phyloP scores from a whole-genome alignment of 768 basidiomycete species.

The Leccinum olivaceopallidum region DNA sequence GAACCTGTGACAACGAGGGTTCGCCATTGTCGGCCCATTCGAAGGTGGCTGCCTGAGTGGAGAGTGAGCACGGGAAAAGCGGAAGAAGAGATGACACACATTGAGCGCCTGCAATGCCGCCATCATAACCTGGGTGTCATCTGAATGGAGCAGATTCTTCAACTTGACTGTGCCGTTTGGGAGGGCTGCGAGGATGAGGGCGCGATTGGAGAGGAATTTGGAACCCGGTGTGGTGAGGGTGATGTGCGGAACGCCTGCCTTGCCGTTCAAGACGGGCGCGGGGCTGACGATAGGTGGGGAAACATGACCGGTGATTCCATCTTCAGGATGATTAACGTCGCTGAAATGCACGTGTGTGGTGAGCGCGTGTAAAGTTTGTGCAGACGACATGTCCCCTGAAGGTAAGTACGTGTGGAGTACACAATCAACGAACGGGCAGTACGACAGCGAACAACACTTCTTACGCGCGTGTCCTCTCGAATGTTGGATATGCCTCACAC shows the following conservation, averaged over 20 bases:
- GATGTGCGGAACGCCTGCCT: conserved; percentile 31
- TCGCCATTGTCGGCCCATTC: conserved; percentile 97
- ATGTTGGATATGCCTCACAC: no score
- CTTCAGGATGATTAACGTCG: no score
- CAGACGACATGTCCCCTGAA: no score
- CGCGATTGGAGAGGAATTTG: conserved; percentile 95
- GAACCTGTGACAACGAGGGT: conserved; percentile 81
- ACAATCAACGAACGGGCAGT: no score
- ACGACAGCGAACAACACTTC: no score
- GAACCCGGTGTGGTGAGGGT: conserved; percentile 94
- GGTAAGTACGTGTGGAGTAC: no score
- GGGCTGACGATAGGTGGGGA: conserved; percentile 2
- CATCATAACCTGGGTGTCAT: conserved; percentile 99
- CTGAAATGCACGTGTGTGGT: no score
- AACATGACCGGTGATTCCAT: neutral
- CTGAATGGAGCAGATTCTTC: conserved; percentile 91
- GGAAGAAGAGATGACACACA: conserved; percentile 38
- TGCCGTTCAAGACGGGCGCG: neutral
- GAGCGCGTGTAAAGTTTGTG: no score
- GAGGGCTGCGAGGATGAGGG: conserved; percentile 89
- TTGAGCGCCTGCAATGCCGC: conserved; percentile 84
- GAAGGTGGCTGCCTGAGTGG: conserved; percentile 79
- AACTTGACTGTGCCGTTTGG: conserved; percentile 86
- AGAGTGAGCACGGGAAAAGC: neutral
- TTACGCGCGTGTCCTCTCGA: no score